Base-by-base conservation (phyloP, 2,329 filamentous ascomycete genomes). In the Thielaviopsis euricoi region DNA sequence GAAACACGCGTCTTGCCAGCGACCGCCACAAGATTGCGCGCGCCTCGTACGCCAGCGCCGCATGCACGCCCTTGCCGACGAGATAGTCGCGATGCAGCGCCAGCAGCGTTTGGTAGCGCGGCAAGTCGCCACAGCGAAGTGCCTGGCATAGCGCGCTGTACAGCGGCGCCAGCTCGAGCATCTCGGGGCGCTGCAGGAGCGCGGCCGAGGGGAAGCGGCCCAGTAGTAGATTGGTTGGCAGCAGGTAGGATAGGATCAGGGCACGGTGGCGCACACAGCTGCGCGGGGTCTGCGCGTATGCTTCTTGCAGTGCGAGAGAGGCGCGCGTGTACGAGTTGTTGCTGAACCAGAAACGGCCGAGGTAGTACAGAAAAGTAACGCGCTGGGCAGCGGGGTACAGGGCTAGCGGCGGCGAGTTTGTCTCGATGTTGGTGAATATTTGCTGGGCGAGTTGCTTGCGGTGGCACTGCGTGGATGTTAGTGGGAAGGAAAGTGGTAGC, bases 361-460 rank as follows among this genome's bases (percentile, higher is more conserved):
- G 83, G 67, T 95, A 95, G 72, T 95, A 96, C 15, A 97, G 82
- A 65, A 90, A 97, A 3, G 89, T 95, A 55, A 95, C 89, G 53
- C 89, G 82, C 67, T 97, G 87, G 6, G 86, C 80, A 22, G 87
- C 88, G 2, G 90, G 89, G 66, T 94, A 97, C 55, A 87, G 79
- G 1, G 80, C 77, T 13, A 97, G 73, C 0, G 89, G 87, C 0
- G 89, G 89, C 0, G 87, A 90, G 63, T 87, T 86, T 58, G 86
- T 83, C 54, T 83, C 84, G 62, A 96, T 91, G 66, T 93, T 94
- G 63, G 83, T 85, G 67, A 96, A 93, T 65, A 96, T 87, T 68
- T 91, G 89, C 63, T 87, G 86, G 17, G 88, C 89, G 58, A 89
- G 83, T 61, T 87, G 81, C 2, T 87, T 87, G 69, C 91, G 93